Base-by-base conservation (phyloP, 2,329 filamentous ascomycete species). In the Aspergillus transmontanensis region DNA sequence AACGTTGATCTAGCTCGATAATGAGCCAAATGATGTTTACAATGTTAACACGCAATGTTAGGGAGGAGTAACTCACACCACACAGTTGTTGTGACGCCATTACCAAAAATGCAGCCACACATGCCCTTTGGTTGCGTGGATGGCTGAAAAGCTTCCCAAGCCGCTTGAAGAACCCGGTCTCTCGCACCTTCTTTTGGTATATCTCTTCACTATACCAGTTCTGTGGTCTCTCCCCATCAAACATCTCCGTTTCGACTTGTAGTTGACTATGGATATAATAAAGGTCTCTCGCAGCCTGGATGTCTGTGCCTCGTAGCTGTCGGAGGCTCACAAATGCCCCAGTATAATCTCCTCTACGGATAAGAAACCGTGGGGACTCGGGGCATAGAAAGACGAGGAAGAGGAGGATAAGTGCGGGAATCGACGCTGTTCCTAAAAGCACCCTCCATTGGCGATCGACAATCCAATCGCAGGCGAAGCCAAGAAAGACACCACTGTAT, bases 321-420 rank as follows among this genome's bases (percentile, higher is more conserved):
- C 74, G 66, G 5, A 81, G 72, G 10, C 76, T 75, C 12, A 64
- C 58, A 62, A 72, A 79, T 0, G 76, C 77, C 11, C 72, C 61
- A 10, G 30, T 51, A 45, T 76, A 72, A 14, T 67, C 63, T 2
- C 67, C 66, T 55, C 72, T 75, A 34, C 69, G 76, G 45, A 79
- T 75, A 14, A 79, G 67, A 73, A 78, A 81, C n/a, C 79, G 72
- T 14, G 79, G 77, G 1, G 76, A 80, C 59, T 77, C 73, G 0
- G 80, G 80, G 28, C 79, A 78, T 60, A 80, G 78, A 57, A 73
- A 81, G n/a, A 84, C 80, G 1, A 81, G 80, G 21, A 83, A 39
- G 3, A 78, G 63, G 11, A 85, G 71, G 2, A 81, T 77, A 1
- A 83, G 70, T 6, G 82, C 81, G 4, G 82, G 82, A 51, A 83